These are phyloP conservation scores for Chrysosphaeria jannelii DNA, from an alignment of 2,329 filamentous ascomycete species.

Conservation along the genomic window DNA sequence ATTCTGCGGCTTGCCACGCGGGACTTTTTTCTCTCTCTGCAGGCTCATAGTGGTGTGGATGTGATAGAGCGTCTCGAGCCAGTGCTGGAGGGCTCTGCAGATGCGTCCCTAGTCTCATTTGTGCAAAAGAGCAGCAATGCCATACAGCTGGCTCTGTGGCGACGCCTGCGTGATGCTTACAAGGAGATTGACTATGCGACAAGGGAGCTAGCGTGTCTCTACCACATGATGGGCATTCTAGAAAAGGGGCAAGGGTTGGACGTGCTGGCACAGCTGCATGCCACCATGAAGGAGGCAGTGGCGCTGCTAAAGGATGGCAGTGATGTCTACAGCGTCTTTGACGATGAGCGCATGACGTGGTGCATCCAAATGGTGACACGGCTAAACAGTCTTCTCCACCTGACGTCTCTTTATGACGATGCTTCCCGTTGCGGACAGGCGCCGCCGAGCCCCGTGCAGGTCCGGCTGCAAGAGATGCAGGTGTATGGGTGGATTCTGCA, in stretches of 20 bases:
- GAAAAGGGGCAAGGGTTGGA: conserved; percentile 54
- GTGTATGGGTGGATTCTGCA: conserved; percentile 68
- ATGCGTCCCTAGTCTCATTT: conserved; percentile 23
- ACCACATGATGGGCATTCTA: conserved; percentile 43
- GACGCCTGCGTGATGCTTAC: conserved; percentile 71
- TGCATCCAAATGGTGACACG: conserved; percentile 43
- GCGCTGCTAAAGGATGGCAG: conserved; percentile 32
- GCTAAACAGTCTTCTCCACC: conserved; percentile 46
- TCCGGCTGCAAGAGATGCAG: conserved; percentile 60
- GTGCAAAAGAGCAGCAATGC: conserved; percentile 55
- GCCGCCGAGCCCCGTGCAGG: conserved; percentile 24
- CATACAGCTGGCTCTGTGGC: conserved; percentile 67
- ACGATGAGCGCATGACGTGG: conserved; percentile 44
- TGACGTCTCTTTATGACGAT: conserved; percentile 58
- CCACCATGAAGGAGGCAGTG: conserved; percentile 32
- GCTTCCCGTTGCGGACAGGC: conserved; percentile 45
- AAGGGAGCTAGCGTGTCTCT: conserved; percentile 60
- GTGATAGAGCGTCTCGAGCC: conserved; percentile 85
- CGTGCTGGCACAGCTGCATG: conserved; percentile 33
- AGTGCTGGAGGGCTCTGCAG: conserved; percentile 20
- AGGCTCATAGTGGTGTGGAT: conserved; percentile 48
- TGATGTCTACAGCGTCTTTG: conserved; percentile 34
- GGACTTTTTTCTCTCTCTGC: conserved; percentile 77
- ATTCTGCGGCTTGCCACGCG: conserved; percentile 80
- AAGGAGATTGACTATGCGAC: conserved; percentile 55